Base-by-base conservation (phyloP, 768 basidiomycete species). In the Leccinum imitatum region DNA sequence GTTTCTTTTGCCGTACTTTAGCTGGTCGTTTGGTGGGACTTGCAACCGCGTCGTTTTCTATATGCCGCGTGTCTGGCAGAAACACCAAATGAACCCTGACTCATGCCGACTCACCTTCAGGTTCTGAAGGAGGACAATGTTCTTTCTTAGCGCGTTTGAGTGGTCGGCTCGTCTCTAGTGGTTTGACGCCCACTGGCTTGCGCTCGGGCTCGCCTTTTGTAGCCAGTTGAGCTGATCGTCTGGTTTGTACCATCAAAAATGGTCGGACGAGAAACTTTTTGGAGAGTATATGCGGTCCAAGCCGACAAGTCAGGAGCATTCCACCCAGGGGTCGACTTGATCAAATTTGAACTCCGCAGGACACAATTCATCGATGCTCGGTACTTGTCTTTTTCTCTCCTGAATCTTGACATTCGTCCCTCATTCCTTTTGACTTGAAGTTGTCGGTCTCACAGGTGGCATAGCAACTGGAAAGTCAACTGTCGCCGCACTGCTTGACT, bases 391-490 rank as follows among this genome's bases (percentile, higher is more conserved):
- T 50, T 15, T 30, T 57, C 4, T 10, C 23, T 30, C 4, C 23
- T 9, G 14, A 46, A 13, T 25, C 30, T 14, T 7, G 1, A 25
- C 41, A 15, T 10, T 7, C 21, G 6, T 13, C 27, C 39, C 56
- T 50, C 11, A 66, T 41, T 21, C 50, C 35, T 50, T 57, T 25
- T 56, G 23, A 47, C 11, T 4, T 13, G 2, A 7, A 96, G 95
- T 98, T 59, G 84, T 97, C 62, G 96, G 97, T 44, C 84, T 99
- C 21, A 98, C 96, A 30, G 97, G 97, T 8, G 93, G 95, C 2
- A 98, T 99, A 59, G 93, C 95, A 21, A 95, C 94, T 7, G 95
- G 96, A 56, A 99, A 99, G 77, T 97, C 95, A 0, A 91, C 94
- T 13, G 97, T 95, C 11, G 92, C 95, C 0, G 74, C 76, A 7